A percentile compares a stretch with the other conserved stretches of the same genome.
phyloP scores from a whole-genome alignment of 352 stramenopile genomes.

The Globisporangium alternatum region DNA sequence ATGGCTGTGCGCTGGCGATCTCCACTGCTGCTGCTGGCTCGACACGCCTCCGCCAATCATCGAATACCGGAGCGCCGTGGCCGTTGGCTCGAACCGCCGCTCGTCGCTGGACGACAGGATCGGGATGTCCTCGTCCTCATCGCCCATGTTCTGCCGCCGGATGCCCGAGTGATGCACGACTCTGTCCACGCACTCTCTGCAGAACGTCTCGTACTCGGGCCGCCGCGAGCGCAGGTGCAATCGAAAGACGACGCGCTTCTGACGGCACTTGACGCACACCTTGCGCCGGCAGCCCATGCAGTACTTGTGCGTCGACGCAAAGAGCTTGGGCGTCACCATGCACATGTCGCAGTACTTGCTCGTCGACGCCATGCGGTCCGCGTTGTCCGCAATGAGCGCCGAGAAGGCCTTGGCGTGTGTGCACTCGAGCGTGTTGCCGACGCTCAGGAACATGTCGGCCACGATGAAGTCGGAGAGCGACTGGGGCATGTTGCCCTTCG shows the following conservation, averaged over 20 bases:
- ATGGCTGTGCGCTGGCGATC: neutral
- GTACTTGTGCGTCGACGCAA: slow-evolving; percentile 31
- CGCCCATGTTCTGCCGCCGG: slow-evolving; percentile 20
- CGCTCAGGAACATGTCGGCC: slow-evolving; percentile 44
- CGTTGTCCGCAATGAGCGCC: slow-evolving; percentile 35
- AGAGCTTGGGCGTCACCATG: slow-evolving; percentile 31
- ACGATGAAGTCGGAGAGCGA: slow-evolving; percentile 41
- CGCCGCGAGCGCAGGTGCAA: slow-evolving; percentile 40
- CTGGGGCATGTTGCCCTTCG: slow-evolving; percentile 35
- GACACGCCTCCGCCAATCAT: neutral
- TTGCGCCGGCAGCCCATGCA: slow-evolving; percentile 58
- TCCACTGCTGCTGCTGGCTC: neutral
- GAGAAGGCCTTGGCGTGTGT: slow-evolving; percentile 57
- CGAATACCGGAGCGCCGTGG: neutral
- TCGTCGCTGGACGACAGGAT: slow-evolving; percentile 11
- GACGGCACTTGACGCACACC: slow-evolving; percentile 46
- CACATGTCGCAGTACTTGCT: slow-evolving; percentile 51
- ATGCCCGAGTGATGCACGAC: slow-evolving; percentile 24
- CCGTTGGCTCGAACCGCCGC: neutral
- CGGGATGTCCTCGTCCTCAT: slow-evolving; percentile 26
- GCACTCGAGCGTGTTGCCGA: slow-evolving; percentile 39
- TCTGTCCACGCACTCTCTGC: slow-evolving; percentile 51
- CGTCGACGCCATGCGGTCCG: slow-evolving; percentile 29
- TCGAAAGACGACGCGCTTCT: slow-evolving; percentile 49
- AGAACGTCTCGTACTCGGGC: slow-evolving; percentile 48